phyloP scores from a whole-genome alignment of 495 filamentous ascomycete species.

The Aspergillus conjunctus region DNA sequence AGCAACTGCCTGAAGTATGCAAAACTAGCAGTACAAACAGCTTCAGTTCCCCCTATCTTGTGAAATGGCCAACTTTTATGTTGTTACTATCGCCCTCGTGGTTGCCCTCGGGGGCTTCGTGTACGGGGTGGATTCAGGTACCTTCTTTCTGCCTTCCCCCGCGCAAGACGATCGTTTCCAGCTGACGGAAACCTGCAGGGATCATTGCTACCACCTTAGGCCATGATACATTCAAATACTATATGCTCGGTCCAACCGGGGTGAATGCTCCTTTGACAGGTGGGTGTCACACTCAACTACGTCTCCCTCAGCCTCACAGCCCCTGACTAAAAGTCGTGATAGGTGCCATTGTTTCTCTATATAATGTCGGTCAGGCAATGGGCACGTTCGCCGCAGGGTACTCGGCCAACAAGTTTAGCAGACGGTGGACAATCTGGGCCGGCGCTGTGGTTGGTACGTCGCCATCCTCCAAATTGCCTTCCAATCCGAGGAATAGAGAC shows the following conservation, averaged over 20 bases:
- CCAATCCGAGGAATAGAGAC: neutral
- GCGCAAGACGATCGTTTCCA: too few relatives aligned
- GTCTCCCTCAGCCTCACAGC: neutral
- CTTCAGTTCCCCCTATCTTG: neutral
- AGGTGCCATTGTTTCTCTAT: slow-evolving; percentile 38
- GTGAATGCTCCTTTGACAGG: slow-evolving; percentile 23
- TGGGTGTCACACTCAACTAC: slow-evolving; percentile 7
- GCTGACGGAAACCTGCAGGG: slow-evolving; percentile 14
- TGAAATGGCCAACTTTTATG: slow-evolving; percentile 14
- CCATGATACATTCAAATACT: slow-evolving; percentile 33
- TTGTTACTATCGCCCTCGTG: slow-evolving; percentile 16
- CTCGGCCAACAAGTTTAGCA: slow-evolving; percentile 27
- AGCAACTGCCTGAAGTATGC: neutral
- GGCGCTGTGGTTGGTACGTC: slow-evolving; percentile 46
- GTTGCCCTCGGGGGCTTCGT: slow-evolving; percentile 21
- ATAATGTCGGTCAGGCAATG: slow-evolving; percentile 32
- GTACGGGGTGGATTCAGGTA: slow-evolving; percentile 22
- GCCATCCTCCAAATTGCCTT: neutral
- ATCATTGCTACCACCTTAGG: slow-evolving; percentile 36
- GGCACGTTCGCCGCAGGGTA: slow-evolving; percentile 30
- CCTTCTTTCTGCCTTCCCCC: neutral
- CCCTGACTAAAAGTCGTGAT: neutral
- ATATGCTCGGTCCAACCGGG: slow-evolving; percentile 26
- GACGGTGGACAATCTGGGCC: slow-evolving; percentile 32
- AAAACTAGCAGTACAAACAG: neutral